Conservation (phyloP, 768 basidiomycete species). For the Leucosporidium creatinivorum region DNA sequence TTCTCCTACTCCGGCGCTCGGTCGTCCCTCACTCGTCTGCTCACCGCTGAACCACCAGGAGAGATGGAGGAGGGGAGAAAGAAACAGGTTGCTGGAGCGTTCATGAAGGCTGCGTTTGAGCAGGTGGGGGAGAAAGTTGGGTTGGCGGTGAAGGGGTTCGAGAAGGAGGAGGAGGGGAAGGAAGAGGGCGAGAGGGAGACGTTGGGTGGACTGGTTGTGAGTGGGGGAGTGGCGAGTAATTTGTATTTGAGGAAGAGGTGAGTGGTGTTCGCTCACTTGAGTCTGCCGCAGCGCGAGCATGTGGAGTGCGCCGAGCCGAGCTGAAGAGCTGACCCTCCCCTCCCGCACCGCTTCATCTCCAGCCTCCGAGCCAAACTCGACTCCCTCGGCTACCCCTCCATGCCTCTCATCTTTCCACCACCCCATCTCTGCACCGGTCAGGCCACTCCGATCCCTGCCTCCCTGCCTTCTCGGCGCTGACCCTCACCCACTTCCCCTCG, state of each 20-base stretch:
- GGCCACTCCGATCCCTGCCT: slow-evolving; percentile 16
- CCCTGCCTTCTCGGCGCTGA: slow-evolving; percentile 3
- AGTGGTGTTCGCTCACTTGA: slow-evolving; percentile 30
- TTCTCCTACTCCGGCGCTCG: slow-evolving; percentile 80
- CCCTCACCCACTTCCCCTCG: neutral
- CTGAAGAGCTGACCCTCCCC: slow-evolving; percentile 24
- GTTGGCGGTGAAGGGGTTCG: slow-evolving; percentile 51
- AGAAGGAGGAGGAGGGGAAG: slow-evolving; percentile 41
- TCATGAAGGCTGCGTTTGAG: slow-evolving; percentile 62
- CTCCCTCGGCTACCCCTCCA: slow-evolving; percentile 31
- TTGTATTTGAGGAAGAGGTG: slow-evolving; percentile 59
- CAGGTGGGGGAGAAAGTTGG: slow-evolving; percentile 70
- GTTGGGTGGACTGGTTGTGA: slow-evolving; percentile 63
- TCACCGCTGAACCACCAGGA: slow-evolving; percentile 41
- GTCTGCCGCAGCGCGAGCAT: too few relatives aligned
- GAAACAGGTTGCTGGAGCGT: slow-evolving; percentile 57
- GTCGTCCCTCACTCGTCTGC: slow-evolving; percentile 57
- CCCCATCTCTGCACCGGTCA: slow-evolving; percentile 70
- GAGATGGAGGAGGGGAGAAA: slow-evolving; percentile 14
- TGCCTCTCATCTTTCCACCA: slow-evolving; percentile 63
- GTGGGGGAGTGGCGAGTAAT: slow-evolving; percentile 93
- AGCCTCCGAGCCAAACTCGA: slow-evolving; percentile 37
- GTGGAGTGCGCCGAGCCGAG: too few relatives aligned
- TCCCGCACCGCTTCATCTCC: neutral
- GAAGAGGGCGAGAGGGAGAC: slow-evolving; percentile 35